Evolutionary conservation across 228 moss, liverwort and hornwort genomes (phyloP), one percentile per base, ranked within the genome.

Genomic region (Sphagnum fallax): DNA sequence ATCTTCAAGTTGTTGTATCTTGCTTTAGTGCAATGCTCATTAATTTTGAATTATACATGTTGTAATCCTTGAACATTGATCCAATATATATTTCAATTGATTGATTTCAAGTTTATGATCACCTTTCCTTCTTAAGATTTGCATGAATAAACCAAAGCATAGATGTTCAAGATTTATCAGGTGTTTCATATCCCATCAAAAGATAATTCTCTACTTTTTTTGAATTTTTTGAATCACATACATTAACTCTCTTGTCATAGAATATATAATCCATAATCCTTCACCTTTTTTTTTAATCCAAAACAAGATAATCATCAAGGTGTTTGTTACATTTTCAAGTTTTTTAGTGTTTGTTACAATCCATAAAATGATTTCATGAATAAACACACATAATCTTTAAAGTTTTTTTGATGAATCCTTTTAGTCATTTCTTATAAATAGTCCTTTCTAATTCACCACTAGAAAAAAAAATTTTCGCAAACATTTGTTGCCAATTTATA

Each of bases 231-330:
- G 2, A 3, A 32, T 32, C 58, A 58, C 4, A 4, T 4, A 58
- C 10, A 58, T 58, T 9, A 58, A 58, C 14, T 58, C 58, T 9
- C 2, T 62, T 62, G 14, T 9, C 62, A 18, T 62, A 62, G 62
- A 62, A 62, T 62, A 18, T 62, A 62, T 62, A 62, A 62, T 62
- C 62, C 14, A 62, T 8, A n/a, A 18, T 9, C 62, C 14, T 62
- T 62, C 32, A 62, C 14, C 0, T 4, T 62, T n/a, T 18, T 62
- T n/a, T n/a, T 6, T 2, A 62, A 62, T 9, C 14, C 14, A n/a
- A 62, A 6, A n/a, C 62, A 62, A 62, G 8, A 62, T 6, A n/a
- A 62, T 0, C 62, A 62, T 62, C 10, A 62, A 62, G 8, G 6
- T 62, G 62, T 62, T 62, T 62, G 62, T 62, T 62, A n/a, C 2